A percentile compares a stretch with the other conserved stretches of the same genome.
These are phyloP conservation scores for Inga oerstediana DNA, from an alignment of 306 rosid genomes.

Conservation along the genomic window DNA sequence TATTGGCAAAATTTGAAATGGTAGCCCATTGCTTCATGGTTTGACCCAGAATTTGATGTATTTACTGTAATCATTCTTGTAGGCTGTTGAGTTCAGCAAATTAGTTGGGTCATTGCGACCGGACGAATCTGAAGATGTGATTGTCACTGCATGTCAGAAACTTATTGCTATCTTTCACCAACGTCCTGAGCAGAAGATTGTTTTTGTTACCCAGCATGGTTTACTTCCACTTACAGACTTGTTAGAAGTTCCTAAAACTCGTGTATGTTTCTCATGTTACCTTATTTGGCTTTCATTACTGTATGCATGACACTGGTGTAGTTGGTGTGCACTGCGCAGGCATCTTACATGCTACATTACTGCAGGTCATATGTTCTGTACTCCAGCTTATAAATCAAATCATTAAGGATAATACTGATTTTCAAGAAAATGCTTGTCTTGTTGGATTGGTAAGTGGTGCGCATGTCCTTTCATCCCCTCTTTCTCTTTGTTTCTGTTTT, in stretches of 20 bases:
- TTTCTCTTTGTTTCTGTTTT: constrained; percentile 18
- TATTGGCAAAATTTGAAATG: constrained; percentile 18
- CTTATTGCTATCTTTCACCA: constrained; percentile 79
- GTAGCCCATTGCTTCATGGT: constrained; percentile 17
- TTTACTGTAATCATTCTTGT: constrained; percentile 31
- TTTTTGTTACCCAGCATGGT: constrained; percentile 91
- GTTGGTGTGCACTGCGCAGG: constrained; percentile 1
- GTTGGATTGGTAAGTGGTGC: constrained; percentile 86
- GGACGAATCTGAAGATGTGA: constrained; percentile 87
- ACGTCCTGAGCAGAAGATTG: constrained; percentile 93
- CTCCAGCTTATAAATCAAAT: constrained; percentile 96
- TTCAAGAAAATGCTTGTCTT: constrained; percentile 96
- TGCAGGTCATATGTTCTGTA: constrained; percentile 93
- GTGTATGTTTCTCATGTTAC: constrained; percentile 56
- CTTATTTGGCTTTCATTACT: constrained; percentile 23
- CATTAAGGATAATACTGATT: constrained; percentile 82
- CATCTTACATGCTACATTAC: constrained; percentile 26
- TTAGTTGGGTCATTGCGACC: constrained; percentile 79
- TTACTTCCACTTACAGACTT: constrained; percentile 87
- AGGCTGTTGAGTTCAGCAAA: constrained; percentile 98
- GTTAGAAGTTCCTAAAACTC: constrained; percentile 88
- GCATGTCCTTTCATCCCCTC: constrained; percentile 21
- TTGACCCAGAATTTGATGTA: constrained; percentile 34
- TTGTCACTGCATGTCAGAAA: constrained; percentile 89
- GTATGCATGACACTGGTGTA: constrained; percentile 19